phyloP scores from a whole-genome alignment of 768 basidiomycete genomes.

The Flagelloscypha sp. region DNA sequence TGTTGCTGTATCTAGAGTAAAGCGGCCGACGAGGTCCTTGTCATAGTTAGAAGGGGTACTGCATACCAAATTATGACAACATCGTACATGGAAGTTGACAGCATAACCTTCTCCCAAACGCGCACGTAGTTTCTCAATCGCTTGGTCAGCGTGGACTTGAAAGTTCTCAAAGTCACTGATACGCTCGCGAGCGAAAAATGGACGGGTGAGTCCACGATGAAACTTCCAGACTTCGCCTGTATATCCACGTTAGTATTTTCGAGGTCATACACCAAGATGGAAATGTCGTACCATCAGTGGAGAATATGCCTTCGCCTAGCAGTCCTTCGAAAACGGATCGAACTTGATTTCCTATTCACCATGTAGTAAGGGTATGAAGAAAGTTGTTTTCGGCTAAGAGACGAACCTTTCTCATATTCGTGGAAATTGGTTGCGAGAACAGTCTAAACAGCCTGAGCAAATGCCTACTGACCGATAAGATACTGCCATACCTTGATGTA shows the following conservation, averaged over 20 bases:
- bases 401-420: constrained; percentile 23
- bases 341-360: too few species aligned
- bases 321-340: constrained; percentile 20
- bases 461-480: neutral
- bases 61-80: neutral
- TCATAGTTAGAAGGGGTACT: neutral
- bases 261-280: neutral
- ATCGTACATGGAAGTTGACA: constrained; percentile 18
- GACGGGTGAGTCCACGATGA: constrained; percentile 22
- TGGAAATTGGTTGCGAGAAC: constrained; percentile 41
- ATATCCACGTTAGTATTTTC: neutral
- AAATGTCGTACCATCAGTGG: constrained; percentile 19
- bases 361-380: neutral
- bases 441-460: constrained; percentile 17
- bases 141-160: constrained; percentile 16
- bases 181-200: constrained; percentile 21
- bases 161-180: constrained; percentile 23
- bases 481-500: constrained; percentile 32
- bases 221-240: constrained; percentile 27
- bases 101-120: constrained; percentile 12
- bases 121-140: constrained; percentile 9
- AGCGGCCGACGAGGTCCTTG: constrained; percentile 45
- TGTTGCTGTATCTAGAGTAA: constrained; percentile 52
- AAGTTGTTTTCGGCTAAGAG: constrained; percentile 1
- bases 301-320: constrained; percentile 26